These are phyloP conservation scores for Escovopsis sp. DNA, from an alignment of 2,329 filamentous ascomycete species.

Conservation along the genomic window DNA sequence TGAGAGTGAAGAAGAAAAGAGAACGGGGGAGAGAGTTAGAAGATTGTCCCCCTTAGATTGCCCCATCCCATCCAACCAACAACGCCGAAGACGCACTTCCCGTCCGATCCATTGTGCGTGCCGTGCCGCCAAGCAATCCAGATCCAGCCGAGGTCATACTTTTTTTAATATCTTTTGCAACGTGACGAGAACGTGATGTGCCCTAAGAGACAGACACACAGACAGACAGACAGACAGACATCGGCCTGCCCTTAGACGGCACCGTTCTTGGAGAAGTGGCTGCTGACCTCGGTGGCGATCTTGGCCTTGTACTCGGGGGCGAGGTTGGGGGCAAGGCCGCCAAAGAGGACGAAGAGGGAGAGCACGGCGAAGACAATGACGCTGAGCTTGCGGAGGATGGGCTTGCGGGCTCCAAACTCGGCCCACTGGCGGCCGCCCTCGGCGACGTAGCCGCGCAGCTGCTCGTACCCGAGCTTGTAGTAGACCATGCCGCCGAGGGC, in stretches of 20 bases:
- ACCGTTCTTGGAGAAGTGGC: slow-evolving; percentile 30
- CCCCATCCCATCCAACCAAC: slow-evolving; percentile 16
- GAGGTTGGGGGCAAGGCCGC: slow-evolving; percentile 48
- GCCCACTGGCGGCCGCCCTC: slow-evolving; percentile 68
- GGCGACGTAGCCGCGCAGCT: slow-evolving; percentile 64
- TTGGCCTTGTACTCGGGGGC: slow-evolving; percentile 38
- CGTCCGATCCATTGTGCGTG: too few species aligned
- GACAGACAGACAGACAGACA: too few species aligned
- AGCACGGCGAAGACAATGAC: slow-evolving; percentile 50
- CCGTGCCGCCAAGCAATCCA: too few species aligned
- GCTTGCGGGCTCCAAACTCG: slow-evolving; percentile 67
- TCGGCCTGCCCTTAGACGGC: slow-evolving; percentile 1
- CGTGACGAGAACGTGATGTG: too few species aligned
- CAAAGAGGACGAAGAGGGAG: slow-evolving; percentile 55
- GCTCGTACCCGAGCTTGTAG: slow-evolving; percentile 75
- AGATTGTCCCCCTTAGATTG: slow-evolving; percentile 15
- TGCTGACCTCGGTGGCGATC: slow-evolving; percentile 33
- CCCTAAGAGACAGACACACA: too few species aligned
- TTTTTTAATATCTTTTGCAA: too few species aligned
- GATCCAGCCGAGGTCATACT: too few species aligned
- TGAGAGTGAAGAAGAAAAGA: too few species aligned
- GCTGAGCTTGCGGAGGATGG: slow-evolving; percentile 63
- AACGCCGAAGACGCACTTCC: slow-evolving; percentile 6
- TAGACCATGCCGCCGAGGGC: slow-evolving; percentile 62
- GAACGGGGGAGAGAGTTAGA: slow-evolving; percentile 9